Conservation (phyloP, 768 basidiomycete genomes). For the Piloderma croceum region DNA sequence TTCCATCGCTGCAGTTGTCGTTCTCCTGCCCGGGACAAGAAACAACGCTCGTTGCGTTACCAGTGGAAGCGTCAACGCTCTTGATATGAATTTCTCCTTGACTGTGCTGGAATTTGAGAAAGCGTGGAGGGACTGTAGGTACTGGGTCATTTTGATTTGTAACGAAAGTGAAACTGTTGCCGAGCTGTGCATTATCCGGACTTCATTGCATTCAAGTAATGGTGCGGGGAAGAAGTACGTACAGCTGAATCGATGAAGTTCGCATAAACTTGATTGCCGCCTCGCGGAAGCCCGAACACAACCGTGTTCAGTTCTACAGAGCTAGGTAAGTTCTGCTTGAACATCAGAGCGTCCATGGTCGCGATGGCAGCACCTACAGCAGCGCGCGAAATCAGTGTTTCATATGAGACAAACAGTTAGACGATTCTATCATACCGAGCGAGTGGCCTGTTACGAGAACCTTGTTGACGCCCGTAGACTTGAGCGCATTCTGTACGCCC, state of each 20-base stretch:
- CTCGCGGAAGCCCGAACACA: constrained; percentile 40
- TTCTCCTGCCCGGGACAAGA: constrained; percentile 38
- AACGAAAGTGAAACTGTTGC: constrained; percentile 25
- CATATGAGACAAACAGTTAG: no score
- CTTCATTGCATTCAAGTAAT: background rate
- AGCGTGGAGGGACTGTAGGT: constrained; percentile 31
- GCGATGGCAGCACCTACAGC: constrained; percentile 41
- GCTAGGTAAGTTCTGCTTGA: constrained; percentile 31
- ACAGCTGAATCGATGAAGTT: constrained; percentile 34
- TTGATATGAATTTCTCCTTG: constrained; percentile 38
- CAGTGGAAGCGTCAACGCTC: constrained; percentile 22
- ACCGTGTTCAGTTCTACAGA: constrained; percentile 29
- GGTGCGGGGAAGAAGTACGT: constrained; percentile 6
- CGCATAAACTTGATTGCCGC: constrained; percentile 41
- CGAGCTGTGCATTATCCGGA: constrained; percentile 12
- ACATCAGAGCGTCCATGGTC: constrained; percentile 38
- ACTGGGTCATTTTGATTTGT: constrained; percentile 41
- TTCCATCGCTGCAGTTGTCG: constrained; percentile 22
- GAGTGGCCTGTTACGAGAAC: constrained; percentile 37
- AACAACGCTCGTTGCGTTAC: constrained; percentile 22
- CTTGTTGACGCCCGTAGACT: constrained; percentile 24
- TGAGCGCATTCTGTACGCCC: constrained; percentile 25
- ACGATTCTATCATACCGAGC: constrained; percentile 23
- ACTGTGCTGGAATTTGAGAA: constrained; percentile 34
- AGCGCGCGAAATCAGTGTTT: no score